Evolutionary conservation across 768 basidiomycete species (phyloP).

Genomic region (Agaricus sinodeliciosus): DNA sequence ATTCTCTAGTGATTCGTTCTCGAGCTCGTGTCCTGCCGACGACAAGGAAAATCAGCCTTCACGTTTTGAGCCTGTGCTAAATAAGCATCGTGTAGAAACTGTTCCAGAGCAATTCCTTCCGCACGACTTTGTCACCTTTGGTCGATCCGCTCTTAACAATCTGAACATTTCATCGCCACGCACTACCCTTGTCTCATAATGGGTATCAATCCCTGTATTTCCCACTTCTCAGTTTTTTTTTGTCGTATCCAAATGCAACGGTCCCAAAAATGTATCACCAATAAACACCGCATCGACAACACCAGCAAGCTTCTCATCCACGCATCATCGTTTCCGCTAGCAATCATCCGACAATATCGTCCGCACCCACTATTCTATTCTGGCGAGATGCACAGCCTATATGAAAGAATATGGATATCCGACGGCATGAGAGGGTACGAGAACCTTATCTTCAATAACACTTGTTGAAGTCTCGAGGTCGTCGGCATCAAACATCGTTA

Average conservation of each 20-base stretch:
- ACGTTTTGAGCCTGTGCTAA: conserved; percentile 66
- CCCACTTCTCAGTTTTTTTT: conserved; percentile 30
- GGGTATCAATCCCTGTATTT: conserved; percentile 27
- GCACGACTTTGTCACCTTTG: conserved; percentile 75
- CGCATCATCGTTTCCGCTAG: conserved; percentile 62
- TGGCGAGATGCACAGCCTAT: conserved; percentile 45
- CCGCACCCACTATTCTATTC: conserved; percentile 36
- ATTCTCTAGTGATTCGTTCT: conserved; percentile 55
- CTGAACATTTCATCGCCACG: conserved; percentile 66
- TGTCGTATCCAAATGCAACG: conserved; percentile 46
- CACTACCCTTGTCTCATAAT: conserved; percentile 54
- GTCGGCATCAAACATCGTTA: conserved; percentile 26
- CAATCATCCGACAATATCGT: conserved; percentile 48
- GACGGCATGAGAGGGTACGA: conserved; percentile 22
- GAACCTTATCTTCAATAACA: conserved; percentile 17
- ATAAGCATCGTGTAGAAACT: conserved; percentile 61
- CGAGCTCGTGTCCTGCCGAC: conserved; percentile 43
- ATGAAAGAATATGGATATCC: conserved; percentile 24
- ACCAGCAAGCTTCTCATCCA: conserved; percentile 50
- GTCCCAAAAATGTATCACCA: conserved; percentile 79
- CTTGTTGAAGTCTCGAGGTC: conserved; percentile 17
- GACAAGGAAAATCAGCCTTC: conserved; percentile 79
- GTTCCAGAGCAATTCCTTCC: conserved; percentile 74
- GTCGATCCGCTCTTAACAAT: conserved; percentile 72
- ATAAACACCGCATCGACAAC: conserved; percentile 59